phyloP scores from a whole-genome alignment of 495 filamentous ascomycete species.

The Letharia columbiana region DNA sequence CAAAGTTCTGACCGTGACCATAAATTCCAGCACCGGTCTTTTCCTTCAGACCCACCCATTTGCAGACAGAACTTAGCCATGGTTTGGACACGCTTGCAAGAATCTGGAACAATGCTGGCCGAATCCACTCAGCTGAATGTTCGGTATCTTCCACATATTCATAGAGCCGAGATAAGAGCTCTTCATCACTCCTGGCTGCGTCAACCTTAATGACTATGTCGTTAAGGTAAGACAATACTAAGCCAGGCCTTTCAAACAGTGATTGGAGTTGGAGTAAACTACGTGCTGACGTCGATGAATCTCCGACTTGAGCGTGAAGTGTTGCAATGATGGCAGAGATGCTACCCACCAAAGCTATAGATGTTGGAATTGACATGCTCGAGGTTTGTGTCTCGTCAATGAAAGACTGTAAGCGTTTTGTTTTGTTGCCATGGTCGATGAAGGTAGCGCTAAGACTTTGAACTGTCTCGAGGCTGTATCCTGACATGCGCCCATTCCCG shows the following conservation, averaged over 20 bases:
- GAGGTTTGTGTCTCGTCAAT: slow-evolving; percentile 33
- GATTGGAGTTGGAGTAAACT: slow-evolving; percentile 61
- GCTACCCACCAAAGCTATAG: slow-evolving; percentile 54
- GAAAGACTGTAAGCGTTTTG: slow-evolving; percentile 46
- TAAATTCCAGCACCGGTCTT: slow-evolving; percentile 41
- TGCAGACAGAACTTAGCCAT: slow-evolving; percentile 63
- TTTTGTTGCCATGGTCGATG: slow-evolving; percentile 50
- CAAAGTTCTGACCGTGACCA: slow-evolving; percentile 45
- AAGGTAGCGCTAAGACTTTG: slow-evolving; percentile 50
- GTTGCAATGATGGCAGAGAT: slow-evolving; percentile 46
- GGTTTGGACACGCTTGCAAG: slow-evolving; percentile 53
- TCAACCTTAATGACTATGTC: slow-evolving; percentile 49
- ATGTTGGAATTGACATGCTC: slow-evolving; percentile 38
- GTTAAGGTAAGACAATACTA: slow-evolving; percentile 54
- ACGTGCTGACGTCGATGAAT: slow-evolving; percentile 31
- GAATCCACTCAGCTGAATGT: slow-evolving; percentile 51
- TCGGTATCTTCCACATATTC: slow-evolving; percentile 54
- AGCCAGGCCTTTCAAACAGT: slow-evolving; percentile 53
- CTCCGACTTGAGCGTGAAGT: slow-evolving; percentile 48
- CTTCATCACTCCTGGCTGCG: slow-evolving; percentile 51
- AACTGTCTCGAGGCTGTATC: slow-evolving; percentile 52
- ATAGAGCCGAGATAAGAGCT: slow-evolving; percentile 59
- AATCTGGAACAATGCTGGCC: slow-evolving; percentile 56
- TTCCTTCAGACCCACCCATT: slow-evolving; percentile 66
- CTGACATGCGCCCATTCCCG: slow-evolving; percentile 54